A percentile compares a stretch with the other conserved stretches of the same genome.
Conservation (phyloP, 2,329 filamentous ascomycete species). For the Aspergillus brunneoviolaceus region DNA sequence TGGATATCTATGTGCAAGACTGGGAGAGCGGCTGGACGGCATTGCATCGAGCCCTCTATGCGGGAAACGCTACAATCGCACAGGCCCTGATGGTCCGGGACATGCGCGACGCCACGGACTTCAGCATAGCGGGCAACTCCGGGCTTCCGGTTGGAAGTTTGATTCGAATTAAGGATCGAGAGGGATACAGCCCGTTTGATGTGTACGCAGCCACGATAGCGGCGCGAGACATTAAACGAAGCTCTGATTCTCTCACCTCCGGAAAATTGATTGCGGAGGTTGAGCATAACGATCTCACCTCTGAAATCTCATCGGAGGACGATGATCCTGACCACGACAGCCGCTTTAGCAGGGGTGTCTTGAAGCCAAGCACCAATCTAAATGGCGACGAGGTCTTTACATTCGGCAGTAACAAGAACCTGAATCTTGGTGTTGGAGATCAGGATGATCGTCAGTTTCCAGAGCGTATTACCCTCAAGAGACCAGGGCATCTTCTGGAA, state of each 20-base stretch:
- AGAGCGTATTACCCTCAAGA: conserved; percentile 73
- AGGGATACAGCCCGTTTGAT: conserved; percentile 93
- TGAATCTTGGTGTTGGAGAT: conserved; percentile 90
- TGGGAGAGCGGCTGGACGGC: conserved; percentile 94
- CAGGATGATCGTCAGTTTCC: conserved; percentile 93
- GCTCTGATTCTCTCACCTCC: conserved; percentile 29
- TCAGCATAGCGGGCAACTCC: conserved; percentile 56
- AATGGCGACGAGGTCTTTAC: conserved; percentile 83
- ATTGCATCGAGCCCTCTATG: conserved; percentile 85
- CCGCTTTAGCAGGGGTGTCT: conserved; percentile 24
- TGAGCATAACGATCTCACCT: conserved; percentile 35
- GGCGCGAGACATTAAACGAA: conserved; percentile 62
- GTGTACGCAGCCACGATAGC: conserved; percentile 86
- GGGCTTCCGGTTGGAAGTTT: conserved; percentile 67
- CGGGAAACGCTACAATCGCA: conserved; percentile 84
- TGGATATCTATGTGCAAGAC: conserved; percentile 86
- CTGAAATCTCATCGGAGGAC: conserved; percentile 29
- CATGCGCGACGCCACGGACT: conserved; percentile 62
- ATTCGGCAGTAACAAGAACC: conserved; percentile 95
- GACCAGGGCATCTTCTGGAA: conserved; percentile 74
- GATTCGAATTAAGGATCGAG: conserved; percentile 93
- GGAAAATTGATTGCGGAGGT: conserved; percentile 49
- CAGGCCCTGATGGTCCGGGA: conserved; percentile 79
- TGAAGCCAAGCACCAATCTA: conserved; percentile 42
- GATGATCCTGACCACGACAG: conserved; percentile 54